Base-by-base conservation (phyloP, 192 early-diverging fungal genomes). In the Paraglomus brasilianum region DNA sequence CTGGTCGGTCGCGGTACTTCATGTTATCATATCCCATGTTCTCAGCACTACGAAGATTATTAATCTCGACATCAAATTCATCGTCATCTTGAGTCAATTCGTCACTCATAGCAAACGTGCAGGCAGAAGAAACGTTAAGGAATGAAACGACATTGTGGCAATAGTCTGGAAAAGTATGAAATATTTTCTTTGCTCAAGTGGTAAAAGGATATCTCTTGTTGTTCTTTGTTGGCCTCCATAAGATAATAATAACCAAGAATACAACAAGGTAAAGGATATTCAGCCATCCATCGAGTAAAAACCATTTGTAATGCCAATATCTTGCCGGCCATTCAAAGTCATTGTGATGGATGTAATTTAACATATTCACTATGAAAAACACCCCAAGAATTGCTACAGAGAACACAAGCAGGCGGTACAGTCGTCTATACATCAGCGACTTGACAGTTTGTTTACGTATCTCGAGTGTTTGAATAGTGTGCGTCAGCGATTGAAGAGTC, bases 141-240 rank as follows among this genome's bases (percentile, higher is more conserved):
- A 52, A n/a, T n/a, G n/a, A n/a, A n/a, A n/a, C n/a, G n/a, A n/a
- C n/a, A n/a, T n/a, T n/a, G n/a, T n/a, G n/a, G n/a, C n/a, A n/a
- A n/a, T n/a, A n/a, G n/a, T n/a, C n/a, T n/a, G n/a, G n/a, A n/a
- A 22, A 41, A 17, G 47, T 39, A 13, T 38, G 0, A 62, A 30
- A 56, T 3, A 49, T 24, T 19, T 42, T 42, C 21, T 7, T 42
- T 38, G 9, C 21, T 15, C 17, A 36, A 45, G 11, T 17, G 13
- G 51, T 44, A n/a, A 74, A 70, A 61, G 58, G 52, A 56, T 40
- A 61, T 78, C 74, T 72, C 71, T 80, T 87, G 77, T 99, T 99
- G 66, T 95, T 91, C 36, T 80, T 79, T 0, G 95, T 97, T 0
- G 97, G 97, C 57, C 95, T 77, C 97, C 97, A 99, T 66, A 95